A percentile compares a stretch with the other conserved stretches of the same genome.
Conservation (phyloP, 345 rosid species). For the Camelina hispida region DNA sequence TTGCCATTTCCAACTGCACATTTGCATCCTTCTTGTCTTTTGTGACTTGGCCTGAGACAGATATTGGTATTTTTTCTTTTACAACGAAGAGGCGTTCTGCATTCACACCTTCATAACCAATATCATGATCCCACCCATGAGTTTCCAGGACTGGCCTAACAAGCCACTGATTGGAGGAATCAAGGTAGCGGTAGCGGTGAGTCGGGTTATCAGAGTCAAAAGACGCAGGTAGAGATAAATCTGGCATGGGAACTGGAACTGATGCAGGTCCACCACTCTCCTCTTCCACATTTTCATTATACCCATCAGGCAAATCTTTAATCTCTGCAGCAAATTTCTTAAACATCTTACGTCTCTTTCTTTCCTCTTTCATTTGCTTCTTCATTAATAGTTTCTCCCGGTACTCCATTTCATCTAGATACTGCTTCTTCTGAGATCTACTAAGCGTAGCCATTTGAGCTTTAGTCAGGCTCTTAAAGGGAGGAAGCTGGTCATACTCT, state of each 20-base stretch:
- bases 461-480: conserved; percentile 78
- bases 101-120: conserved; percentile 97
- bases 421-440: conserved; percentile 82
- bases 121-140: conserved; percentile 99
- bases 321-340: conserved; percentile 75
- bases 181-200: conserved; percentile 90
- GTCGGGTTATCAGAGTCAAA: conserved; percentile 97
- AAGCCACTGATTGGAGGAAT: conserved; percentile 86
- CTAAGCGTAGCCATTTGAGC: conserved; percentile 75
- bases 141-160: conserved; percentile 96
- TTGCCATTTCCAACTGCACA: conserved; percentile 79
- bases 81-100: conserved; percentile 78
- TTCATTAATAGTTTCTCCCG: conserved; percentile 89
- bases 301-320: conserved; percentile 60
- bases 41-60: conserved; percentile 84
- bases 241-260: conserved; percentile 95
- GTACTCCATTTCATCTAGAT: conserved; percentile 85
- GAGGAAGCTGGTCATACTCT: conserved; percentile 85
- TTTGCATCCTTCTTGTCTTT: conserved; percentile 96
- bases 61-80: conserved; percentile 73
- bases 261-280: conserved; percentile 79
- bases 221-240: conserved; percentile 88
- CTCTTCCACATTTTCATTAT: conserved; percentile 67
- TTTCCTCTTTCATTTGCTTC: conserved; percentile 92
- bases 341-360: conserved; percentile 67